Conservation (phyloP, 768 basidiomycete species). For the Mycena kentingensis region DNA sequence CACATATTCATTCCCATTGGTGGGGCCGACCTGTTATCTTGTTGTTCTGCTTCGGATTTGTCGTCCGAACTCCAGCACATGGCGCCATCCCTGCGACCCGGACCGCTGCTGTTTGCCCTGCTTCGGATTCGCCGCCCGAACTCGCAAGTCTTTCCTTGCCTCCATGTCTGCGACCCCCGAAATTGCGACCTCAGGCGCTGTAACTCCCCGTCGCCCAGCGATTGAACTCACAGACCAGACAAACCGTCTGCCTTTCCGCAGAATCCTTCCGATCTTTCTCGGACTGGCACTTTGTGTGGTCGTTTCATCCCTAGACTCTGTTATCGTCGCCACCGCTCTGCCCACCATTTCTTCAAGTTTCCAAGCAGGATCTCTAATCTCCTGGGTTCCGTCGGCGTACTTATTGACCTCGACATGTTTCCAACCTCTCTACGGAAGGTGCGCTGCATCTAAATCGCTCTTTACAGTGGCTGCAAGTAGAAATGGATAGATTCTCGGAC, state of each 20-base stretch:
- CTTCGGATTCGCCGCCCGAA: no score
- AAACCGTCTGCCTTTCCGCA: conserved; percentile 67
- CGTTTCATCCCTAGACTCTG: conserved; percentile 67
- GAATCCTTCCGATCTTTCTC: conserved; percentile 62
- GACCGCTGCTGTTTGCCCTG: no score
- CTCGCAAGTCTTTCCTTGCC: no score
- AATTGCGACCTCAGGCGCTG: conserved; percentile 2
- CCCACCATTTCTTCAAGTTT: conserved; percentile 70
- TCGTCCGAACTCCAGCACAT: no score
- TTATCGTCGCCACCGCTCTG: conserved; percentile 74
- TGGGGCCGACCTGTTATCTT: no score
- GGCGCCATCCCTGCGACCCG: no score
- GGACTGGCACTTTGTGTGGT: conserved; percentile 63
- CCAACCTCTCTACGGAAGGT: conserved; percentile 60
- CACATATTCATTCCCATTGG: no score
- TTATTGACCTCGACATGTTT: conserved; percentile 68
- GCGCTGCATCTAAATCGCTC: not conserved
- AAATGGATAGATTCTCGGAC: conserved; percentile 46
- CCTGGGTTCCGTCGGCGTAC: conserved; percentile 76
- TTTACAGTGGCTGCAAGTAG: not conserved
- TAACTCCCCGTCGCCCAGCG: conserved; percentile 12
- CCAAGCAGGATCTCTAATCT: conserved; percentile 60
- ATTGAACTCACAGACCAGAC: conserved; percentile 68
- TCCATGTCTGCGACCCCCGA: no score
- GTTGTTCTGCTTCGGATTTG: no score